Conservation (phyloP, 805 yeast genomes). For the Sugiyamaella americana region DNA sequence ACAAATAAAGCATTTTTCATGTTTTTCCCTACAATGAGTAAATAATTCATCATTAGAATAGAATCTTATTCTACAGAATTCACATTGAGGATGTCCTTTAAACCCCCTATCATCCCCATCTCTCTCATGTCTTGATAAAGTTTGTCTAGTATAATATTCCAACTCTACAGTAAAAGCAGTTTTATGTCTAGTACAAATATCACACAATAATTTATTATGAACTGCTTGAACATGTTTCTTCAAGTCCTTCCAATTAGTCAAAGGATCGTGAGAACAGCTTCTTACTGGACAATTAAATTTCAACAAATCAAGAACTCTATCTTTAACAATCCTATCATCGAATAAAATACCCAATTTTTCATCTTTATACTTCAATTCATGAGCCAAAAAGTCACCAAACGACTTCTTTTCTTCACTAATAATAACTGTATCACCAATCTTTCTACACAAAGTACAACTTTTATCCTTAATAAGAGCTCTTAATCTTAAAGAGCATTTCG, state of each 20-base stretch:
- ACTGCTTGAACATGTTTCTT: conserved; percentile 55
- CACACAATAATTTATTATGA: conserved; percentile 64
- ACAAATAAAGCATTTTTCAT: conserved; percentile 88
- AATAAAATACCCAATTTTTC: conserved; percentile 52
- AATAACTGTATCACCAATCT: conserved; percentile 49
- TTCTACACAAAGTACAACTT: conserved; percentile 78
- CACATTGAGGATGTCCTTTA: conserved; percentile 84
- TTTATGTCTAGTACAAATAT: conserved; percentile 70
- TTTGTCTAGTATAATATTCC: conserved; percentile 51
- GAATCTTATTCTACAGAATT: conserved; percentile 70
- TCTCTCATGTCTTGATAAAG: conserved; percentile 61
- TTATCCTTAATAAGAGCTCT: conserved; percentile 70
- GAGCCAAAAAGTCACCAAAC: conserved; percentile 35
- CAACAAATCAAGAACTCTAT: conserved; percentile 47
- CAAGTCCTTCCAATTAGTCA: conserved; percentile 48
- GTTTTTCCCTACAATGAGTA: conserved; percentile 73
- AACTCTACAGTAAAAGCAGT: conserved; percentile 73
- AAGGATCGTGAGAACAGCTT: conserved; percentile 34
- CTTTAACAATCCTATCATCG: conserved; percentile 45
- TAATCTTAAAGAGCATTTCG: conserved; percentile 74
- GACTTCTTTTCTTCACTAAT: conserved; percentile 44
- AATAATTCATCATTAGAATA: conserved; percentile 85
- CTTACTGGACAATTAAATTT: conserved; percentile 51
- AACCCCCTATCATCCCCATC: conserved; percentile 73
- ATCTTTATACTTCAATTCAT: conserved; percentile 34